Evolutionary conservation across 2,329 filamentous ascomycete genomes (phyloP).

Genomic region (Aspergillus costaricaensis): DNA sequence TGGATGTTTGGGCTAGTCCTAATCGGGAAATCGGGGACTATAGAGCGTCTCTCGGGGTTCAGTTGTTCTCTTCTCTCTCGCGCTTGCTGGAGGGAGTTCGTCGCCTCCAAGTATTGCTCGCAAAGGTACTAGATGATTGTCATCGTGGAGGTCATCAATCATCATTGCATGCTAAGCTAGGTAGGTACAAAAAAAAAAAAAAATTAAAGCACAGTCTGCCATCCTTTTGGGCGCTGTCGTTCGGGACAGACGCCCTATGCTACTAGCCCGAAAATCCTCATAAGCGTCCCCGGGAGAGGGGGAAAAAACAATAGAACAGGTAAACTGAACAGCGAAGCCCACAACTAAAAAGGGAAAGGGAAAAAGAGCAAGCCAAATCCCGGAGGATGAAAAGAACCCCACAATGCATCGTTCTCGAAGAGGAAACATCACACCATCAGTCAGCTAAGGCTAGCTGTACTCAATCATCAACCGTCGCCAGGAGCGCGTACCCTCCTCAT

Average conservation of each 20-base stretch:
- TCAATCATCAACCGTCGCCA: conserved; percentile 41
- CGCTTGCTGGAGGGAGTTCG: neutral
- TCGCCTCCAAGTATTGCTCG: neutral
- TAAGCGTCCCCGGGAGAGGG: neutral
- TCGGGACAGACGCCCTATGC: conserved; percentile 3
- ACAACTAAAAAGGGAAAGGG: conserved; percentile 1
- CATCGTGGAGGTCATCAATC: neutral
- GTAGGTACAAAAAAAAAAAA: neutral
- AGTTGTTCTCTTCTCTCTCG: too few species aligned
- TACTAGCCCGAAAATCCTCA: conserved; percentile 13
- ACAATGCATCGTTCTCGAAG: neutral
- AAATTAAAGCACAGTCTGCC: conserved; percentile 3
- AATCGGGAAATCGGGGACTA: neutral
- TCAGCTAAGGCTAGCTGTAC: conserved; percentile 31
- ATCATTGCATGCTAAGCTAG: neutral
- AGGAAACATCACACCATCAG: neutral
- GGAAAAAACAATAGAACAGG: neutral
- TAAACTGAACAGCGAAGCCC: neutral
- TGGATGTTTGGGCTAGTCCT: neutral
- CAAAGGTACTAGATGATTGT: neutral
- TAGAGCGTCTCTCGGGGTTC: neutral
- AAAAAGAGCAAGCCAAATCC: conserved; percentile 8
- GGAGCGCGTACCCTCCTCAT: conserved; percentile 33
- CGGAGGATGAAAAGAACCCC: neutral
- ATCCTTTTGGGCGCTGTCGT: conserved; percentile 12